A percentile compares a stretch with the other conserved stretches of the same genome.
phyloP scores from a whole-genome alignment of 2,329 filamentous ascomycete species.

The Beauveria pseudobassiana region DNA sequence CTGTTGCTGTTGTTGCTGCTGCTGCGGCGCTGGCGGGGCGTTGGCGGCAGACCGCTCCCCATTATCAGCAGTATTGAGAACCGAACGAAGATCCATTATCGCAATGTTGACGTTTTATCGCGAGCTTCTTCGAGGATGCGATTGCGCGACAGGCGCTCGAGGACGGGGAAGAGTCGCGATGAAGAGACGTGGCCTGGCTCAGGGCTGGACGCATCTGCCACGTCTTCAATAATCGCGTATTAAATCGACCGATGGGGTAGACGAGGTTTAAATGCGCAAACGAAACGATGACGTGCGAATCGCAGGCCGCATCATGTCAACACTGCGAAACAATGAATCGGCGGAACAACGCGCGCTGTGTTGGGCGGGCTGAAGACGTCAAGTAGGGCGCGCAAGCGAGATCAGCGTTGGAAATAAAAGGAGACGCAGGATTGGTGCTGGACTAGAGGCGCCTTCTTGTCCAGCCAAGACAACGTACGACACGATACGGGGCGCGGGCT shows the following conservation, averaged over 20 bases:
- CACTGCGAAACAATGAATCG: not conserved
- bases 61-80: slow-evolving; percentile 46
- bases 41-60: slow-evolving; percentile 31
- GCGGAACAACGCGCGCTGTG: slow-evolving; percentile 5
- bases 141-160: slow-evolving; percentile 13
- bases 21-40: slow-evolving; percentile 19
- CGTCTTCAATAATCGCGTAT: not conserved
- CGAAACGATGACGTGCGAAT: not conserved
- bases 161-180: slow-evolving; percentile 10
- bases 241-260: not conserved
- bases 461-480: not conserved
- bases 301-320: slow-evolving; percentile 6
- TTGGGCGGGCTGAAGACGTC: slow-evolving; percentile 1
- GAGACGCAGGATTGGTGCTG: not conserved
- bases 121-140: not conserved
- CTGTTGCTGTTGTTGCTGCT: slow-evolving; percentile 13
- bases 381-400: not conserved
- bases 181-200: slow-evolving; percentile 5
- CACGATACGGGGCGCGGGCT: not conserved
- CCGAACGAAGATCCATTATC: slow-evolving; percentile 44
- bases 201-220: not conserved
- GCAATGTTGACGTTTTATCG: not conserved
- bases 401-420: not conserved
- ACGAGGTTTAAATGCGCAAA: slow-evolving; percentile 3
- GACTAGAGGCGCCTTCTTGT: not conserved